phyloP scores from a whole-genome alignment of 495 filamentous ascomycete species.

The Aspergillus olivimuriae region DNA sequence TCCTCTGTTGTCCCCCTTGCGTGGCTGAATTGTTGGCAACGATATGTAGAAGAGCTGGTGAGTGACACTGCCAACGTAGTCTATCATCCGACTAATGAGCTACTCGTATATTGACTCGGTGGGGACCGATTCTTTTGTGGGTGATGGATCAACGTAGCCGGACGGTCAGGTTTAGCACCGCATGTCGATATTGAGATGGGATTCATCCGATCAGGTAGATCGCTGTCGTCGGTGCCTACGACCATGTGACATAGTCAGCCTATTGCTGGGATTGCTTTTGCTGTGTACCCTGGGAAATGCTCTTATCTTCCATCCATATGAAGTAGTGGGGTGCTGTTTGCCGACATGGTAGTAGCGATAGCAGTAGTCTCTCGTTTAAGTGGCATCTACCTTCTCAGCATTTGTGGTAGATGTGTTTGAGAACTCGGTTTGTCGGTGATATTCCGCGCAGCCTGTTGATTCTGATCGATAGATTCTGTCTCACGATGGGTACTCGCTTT shows the following conservation, averaged over 20 bases:
- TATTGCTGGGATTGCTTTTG: slow-evolving; percentile 48
- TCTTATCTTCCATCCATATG: too few species aligned
- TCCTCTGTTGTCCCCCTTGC: too few species aligned
- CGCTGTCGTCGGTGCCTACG: slow-evolving; percentile 38
- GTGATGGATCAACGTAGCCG: slow-evolving; percentile 70
- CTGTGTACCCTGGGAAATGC: slow-evolving; percentile 37
- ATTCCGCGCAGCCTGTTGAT: slow-evolving; percentile 40
- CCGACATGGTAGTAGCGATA: slow-evolving; percentile 48
- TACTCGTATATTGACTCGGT: slow-evolving; percentile 27
- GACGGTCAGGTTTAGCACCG: slow-evolving; percentile 60
- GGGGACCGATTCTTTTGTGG: slow-evolving; percentile 56
- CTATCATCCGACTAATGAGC: too few species aligned
- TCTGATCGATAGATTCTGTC: background rate
- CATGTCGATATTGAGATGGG: too few species aligned
- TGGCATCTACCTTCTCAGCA: slow-evolving; percentile 52
- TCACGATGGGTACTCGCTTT: slow-evolving; percentile 42
- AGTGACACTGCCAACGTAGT: too few species aligned
- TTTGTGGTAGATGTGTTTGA: slow-evolving; percentile 62
- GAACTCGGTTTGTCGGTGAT: slow-evolving; percentile 60
- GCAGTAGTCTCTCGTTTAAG: slow-evolving; percentile 70
- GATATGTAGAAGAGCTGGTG: too few species aligned
- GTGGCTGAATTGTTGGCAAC: too few species aligned
- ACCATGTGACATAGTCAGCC: slow-evolving; percentile 49
- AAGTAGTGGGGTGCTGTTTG: too few species aligned
- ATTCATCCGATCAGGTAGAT: slow-evolving; percentile 40